Conservation (phyloP, 257 asterid species). For the Scutellaria baicalensis region DNA sequence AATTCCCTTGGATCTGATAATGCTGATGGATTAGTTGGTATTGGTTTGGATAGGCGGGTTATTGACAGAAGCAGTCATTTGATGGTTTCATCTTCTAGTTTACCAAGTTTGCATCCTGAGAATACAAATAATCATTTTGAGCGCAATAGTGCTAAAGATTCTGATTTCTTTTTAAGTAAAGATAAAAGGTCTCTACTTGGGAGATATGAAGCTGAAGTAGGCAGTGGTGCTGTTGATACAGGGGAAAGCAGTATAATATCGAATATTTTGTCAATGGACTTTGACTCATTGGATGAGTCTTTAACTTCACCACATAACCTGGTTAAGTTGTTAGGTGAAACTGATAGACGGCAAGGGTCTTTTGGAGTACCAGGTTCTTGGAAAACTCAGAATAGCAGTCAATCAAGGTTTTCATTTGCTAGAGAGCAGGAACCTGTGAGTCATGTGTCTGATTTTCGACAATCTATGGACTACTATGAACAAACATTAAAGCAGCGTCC, state of each 20-base stretch:
- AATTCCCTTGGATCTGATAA: slow-evolving; percentile 26
- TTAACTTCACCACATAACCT: slow-evolving; percentile 68
- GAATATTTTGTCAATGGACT: slow-evolving; percentile 74
- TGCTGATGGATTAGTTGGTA: slow-evolving; percentile 25
- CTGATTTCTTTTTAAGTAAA: slow-evolving; percentile 27
- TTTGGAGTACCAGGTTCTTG: slow-evolving; percentile 50
- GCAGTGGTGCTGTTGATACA: slow-evolving; percentile 27
- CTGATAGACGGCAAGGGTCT: slow-evolving; percentile 43
- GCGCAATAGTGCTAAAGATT: slow-evolving; percentile 27
- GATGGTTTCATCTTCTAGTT: slow-evolving; percentile 37
- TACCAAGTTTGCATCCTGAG: slow-evolving; percentile 40
- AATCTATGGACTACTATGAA: slow-evolving; percentile 31
- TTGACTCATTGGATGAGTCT: slow-evolving; percentile 73
- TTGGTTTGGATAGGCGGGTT: slow-evolving; percentile 33
- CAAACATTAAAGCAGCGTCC: slow-evolving; percentile 40
- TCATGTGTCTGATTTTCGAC: slow-evolving; percentile 35
- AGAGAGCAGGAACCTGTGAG: slow-evolving; percentile 57
- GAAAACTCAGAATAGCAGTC: slow-evolving; percentile 58
- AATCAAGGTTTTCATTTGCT: slow-evolving; percentile 94
- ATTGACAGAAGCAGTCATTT: slow-evolving; percentile 42
- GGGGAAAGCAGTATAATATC: slow-evolving; percentile 94
- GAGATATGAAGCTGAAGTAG: slow-evolving; percentile 44
- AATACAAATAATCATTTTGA: slow-evolving; percentile 22
- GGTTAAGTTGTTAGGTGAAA: slow-evolving; percentile 52
- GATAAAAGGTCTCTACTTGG: slow-evolving; percentile 30